Evolutionary conservation across 2,329 filamentous ascomycete species (phyloP).

Genomic region (Cadophora sp.): DNA sequence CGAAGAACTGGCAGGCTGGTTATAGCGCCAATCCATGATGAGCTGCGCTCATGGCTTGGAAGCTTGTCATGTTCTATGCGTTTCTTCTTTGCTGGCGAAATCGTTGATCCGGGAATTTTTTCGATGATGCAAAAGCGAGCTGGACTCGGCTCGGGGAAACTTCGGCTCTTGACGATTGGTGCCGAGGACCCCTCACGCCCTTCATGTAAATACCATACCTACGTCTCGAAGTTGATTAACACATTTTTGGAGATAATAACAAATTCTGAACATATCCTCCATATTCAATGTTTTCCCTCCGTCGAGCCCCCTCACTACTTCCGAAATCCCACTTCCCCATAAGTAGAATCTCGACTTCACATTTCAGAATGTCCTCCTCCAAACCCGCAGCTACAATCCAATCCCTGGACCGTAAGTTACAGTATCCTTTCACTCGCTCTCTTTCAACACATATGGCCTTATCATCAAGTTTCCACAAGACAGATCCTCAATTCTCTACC

Average conservation of each 20-base stretch:
- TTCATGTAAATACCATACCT: background rate
- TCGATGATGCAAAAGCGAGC: constrained; percentile 3
- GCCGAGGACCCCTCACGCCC: background rate
- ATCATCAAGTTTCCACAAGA: too few relatives aligned
- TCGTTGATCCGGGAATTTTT: background rate
- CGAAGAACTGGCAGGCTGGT: constrained; percentile 19
- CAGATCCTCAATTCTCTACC: too few relatives aligned
- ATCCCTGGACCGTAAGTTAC: constrained; percentile 52
- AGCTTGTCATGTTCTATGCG: constrained; percentile 19
- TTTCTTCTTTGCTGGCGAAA: background rate
- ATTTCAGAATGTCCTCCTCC: constrained; percentile 17
- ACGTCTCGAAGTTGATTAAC: too few relatives aligned
- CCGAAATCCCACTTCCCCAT: background rate
- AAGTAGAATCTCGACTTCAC: too few relatives aligned
- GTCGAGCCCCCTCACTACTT: background rate
- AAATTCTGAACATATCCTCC: too few relatives aligned
- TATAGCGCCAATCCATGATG: constrained; percentile 35
- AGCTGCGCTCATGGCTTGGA: constrained; percentile 23
- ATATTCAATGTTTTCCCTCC: background rate
- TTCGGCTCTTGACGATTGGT: background rate
- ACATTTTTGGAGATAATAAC: too few relatives aligned
- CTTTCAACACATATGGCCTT: too few relatives aligned
- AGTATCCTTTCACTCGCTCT: background rate
- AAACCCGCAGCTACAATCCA: constrained; percentile 34
- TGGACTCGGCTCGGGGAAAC: constrained; percentile 1